These are phyloP conservation scores for Neopestalotiopsis clavispora DNA, from an alignment of 2,329 filamentous ascomycete genomes.

Conservation along the genomic window DNA sequence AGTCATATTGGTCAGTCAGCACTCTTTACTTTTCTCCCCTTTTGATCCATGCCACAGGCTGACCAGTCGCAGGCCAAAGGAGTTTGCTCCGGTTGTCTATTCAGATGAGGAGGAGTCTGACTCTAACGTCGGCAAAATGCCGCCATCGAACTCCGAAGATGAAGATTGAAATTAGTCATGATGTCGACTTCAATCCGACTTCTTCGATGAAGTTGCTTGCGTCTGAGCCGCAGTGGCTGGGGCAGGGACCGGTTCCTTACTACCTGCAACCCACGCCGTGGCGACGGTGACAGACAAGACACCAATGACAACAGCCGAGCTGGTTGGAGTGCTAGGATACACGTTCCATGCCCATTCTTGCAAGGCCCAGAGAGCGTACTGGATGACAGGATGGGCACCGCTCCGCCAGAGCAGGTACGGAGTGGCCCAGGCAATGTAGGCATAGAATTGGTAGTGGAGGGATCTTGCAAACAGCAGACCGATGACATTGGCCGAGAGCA, in stretches of 20 bases:
- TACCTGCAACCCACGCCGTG: conserved; percentile 62
- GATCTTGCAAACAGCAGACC: conserved; percentile 86
- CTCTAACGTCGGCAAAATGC: conserved; percentile 83
- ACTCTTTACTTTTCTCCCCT: not conserved
- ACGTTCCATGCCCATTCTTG: conserved; percentile 97
- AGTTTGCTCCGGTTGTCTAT: conserved; percentile 72
- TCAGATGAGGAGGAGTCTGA: conserved; percentile 75
- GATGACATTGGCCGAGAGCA: conserved; percentile 77
- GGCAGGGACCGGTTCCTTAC: conserved; percentile 39
- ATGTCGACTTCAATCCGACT: conserved; percentile 18
- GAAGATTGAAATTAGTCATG: conserved; percentile 45
- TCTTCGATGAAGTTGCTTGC: conserved; percentile 25
- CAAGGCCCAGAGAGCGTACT: conserved; percentile 72
- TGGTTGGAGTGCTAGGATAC: conserved; percentile 74
- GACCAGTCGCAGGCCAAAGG: conserved; percentile 67
- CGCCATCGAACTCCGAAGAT: conserved; percentile 79
- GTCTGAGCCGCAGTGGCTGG: conserved; percentile 22
- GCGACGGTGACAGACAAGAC: conserved; percentile 71
- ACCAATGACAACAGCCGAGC: conserved; percentile 69
- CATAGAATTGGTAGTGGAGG: conserved; percentile 94
- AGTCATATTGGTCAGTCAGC: conserved; percentile 75
- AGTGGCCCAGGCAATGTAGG: conserved; percentile 87
- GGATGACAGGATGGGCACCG: conserved; percentile 68
- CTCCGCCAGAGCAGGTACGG: conserved; percentile 86
- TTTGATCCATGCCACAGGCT: conserved; percentile 25